Evolutionary conservation across 139 green algal genomes (phyloP), one percentile per base, ranked within the genome.

Genomic region (Ulvella scutata): DNA sequence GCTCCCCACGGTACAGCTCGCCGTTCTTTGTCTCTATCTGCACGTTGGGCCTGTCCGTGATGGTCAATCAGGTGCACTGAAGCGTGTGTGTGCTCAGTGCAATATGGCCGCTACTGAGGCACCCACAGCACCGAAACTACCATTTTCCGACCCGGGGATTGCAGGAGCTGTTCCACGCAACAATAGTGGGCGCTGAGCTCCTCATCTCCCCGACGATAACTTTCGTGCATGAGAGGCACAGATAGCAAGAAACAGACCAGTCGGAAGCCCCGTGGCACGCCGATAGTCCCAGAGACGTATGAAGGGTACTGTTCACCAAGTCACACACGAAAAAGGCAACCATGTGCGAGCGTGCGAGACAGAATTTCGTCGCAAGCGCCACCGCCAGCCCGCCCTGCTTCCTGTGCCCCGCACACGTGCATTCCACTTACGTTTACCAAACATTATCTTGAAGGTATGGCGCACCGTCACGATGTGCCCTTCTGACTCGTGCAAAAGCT

Each of bases 401-500:
- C n/a, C n/a, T n/a, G n/a, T n/a, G n/a, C n/a, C n/a, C n/a, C n/a
- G n/a, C n/a, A n/a, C n/a, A n/a, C n/a, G n/a, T n/a, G n/a, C n/a
- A n/a, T n/a, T n/a, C n/a, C n/a, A n/a, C n/a, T n/a, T n/a, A n/a
- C n/a, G n/a, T n/a, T n/a, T n/a, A n/a, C n/a, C n/a, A n/a, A n/a
- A n/a, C n/a, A n/a, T n/a, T n/a, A n/a, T n/a, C n/a, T n/a, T n/a
- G n/a, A n/a, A n/a, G n/a, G n/a, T 10, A n/a, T 6, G 51, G 38
- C 80, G 35, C 61, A 93, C 89, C 76, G 92, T 98, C 17, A 97
- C 83, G 4, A 92, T 81, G 82, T 99, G 95, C 2, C 95, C 95
- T 59, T 97, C 92, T 3, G 92, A 89, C 77, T 99, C 95, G 80
- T 99, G 95, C 59, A 99, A 82, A 29, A 99, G 87, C 86, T 98